These are phyloP conservation scores for Aspergillus sp. DNA, from an alignment of 2,329 filamentous ascomycete genomes.

Conservation along the genomic window DNA sequence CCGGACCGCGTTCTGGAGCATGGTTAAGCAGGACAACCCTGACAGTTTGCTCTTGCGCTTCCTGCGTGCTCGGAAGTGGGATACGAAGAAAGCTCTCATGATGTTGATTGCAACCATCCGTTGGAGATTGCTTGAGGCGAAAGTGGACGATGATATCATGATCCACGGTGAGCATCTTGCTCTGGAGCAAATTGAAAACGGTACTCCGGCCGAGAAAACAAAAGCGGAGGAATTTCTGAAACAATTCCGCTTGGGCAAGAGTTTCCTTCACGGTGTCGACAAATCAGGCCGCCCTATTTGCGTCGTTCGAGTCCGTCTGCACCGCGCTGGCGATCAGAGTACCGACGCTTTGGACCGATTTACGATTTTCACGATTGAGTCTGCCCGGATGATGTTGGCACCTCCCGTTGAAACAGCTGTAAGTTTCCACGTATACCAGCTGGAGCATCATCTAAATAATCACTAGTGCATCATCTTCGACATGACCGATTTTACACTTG, in stretches of 20 bases:
- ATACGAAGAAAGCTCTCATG: slow-evolving; percentile 86
- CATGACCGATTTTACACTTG: slow-evolving; percentile 89
- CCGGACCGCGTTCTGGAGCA: slow-evolving; percentile 81
- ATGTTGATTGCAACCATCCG: slow-evolving; percentile 96
- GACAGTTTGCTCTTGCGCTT: slow-evolving; percentile 84
- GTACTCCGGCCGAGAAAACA: slow-evolving; percentile 67
- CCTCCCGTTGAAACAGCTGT: slow-evolving; percentile 89
- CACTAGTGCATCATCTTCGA: slow-evolving; percentile 87
- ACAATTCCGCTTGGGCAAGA: slow-evolving; percentile 89
- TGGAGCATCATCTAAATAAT: slow-evolving; percentile 26
- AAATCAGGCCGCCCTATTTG: slow-evolving; percentile 85
- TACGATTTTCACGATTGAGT: slow-evolving; percentile 94
- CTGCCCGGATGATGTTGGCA: slow-evolving; percentile 79
- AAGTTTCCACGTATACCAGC: slow-evolving; percentile 47
- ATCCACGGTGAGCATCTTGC: slow-evolving; percentile 72
- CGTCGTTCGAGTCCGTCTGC: slow-evolving; percentile 79
- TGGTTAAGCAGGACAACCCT: slow-evolving; percentile 94
- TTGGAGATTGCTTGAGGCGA: slow-evolving; percentile 82
- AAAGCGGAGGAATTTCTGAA: slow-evolving; percentile 76
- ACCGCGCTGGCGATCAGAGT: slow-evolving; percentile 79
- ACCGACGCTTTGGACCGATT: slow-evolving; percentile 83
- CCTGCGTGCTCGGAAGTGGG: slow-evolving; percentile 90
- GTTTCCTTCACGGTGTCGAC: slow-evolving; percentile 85
- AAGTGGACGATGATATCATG: slow-evolving; percentile 89
- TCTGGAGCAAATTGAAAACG: slow-evolving; percentile 62